These are phyloP conservation scores for Colletotrichum sojae DNA, from an alignment of 2,329 filamentous ascomycete genomes.

Conservation along the genomic window DNA sequence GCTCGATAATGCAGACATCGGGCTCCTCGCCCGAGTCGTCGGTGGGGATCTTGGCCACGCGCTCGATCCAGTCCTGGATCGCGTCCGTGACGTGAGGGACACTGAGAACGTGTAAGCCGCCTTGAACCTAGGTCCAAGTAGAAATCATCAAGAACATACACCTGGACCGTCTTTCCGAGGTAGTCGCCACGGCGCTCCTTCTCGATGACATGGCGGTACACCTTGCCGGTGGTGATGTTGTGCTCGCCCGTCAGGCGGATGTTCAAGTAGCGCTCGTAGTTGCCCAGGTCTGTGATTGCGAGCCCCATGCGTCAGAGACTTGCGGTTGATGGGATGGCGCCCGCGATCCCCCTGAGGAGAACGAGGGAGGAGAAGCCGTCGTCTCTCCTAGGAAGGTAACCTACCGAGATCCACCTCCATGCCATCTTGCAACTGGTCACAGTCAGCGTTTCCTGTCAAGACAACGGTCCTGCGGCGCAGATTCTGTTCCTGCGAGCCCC, in stretches of 20 bases:
- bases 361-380: neutral
- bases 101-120: constrained; percentile 13
- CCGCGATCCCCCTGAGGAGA: neutral
- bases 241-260: constrained; percentile 87
- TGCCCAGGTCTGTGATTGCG: constrained; percentile 62
- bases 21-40: constrained; percentile 87
- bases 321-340: constrained; percentile 18
- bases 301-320: constrained; percentile 37
- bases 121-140: neutral
- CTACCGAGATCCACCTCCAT: constrained; percentile 42
- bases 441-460: constrained; percentile 24
- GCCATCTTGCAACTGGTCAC: constrained; percentile 38
- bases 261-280: constrained; percentile 79
- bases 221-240: constrained; percentile 98
- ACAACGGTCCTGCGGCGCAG: neutral
- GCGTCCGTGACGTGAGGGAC: constrained; percentile 93
- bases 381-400: constrained; percentile 24
- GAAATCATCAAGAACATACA: constrained; percentile 54
- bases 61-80: constrained; percentile 93
- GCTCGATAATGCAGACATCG: constrained; percentile 84
- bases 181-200: constrained; percentile 79
- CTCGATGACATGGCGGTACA: constrained; percentile 91
- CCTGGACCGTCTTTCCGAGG: constrained; percentile 89
- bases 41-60: constrained; percentile 87
- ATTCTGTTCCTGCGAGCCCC: neutral